Evolutionary conservation across 257 asterid genomes (phyloP).

Genomic region (Gynochthodes officinalis): DNA sequence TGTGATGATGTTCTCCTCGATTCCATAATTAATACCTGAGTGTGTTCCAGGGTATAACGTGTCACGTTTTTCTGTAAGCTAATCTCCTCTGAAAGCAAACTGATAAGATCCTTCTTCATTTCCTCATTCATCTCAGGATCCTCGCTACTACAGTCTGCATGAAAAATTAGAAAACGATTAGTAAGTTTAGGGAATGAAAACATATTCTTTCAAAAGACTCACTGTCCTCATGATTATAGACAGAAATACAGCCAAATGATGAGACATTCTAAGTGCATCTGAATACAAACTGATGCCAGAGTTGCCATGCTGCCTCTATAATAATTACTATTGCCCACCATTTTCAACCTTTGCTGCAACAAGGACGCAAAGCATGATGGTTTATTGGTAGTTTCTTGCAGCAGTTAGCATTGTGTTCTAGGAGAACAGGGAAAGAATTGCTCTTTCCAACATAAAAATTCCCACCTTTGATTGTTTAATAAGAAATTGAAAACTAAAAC

Average conservation of each 20-base stretch:
- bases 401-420: neutral
- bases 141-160: conserved; percentile 29
- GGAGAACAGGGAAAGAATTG: neutral
- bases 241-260: neutral
- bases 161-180: neutral
- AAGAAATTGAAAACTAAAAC: neutral
- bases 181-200: neutral
- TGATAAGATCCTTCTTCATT: conserved; percentile 27
- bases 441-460: neutral
- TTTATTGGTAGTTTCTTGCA: neutral
- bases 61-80: conserved; percentile 30
- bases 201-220: neutral
- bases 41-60: conserved; percentile 21
- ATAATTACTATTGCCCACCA: neutral
- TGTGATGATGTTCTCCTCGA: conserved; percentile 27
- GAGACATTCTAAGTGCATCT: neutral
- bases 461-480: neutral
- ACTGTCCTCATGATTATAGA: neutral
- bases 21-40: conserved; percentile 21
- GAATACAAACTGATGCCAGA: neutral
- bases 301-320: neutral
- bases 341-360: neutral
- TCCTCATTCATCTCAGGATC: conserved; percentile 35
- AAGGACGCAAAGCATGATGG: neutral
- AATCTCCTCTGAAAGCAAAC: conserved; percentile 35